Conservation (phyloP, 805 yeast genomes). For the Wickerhamiella dianesei region DNA sequence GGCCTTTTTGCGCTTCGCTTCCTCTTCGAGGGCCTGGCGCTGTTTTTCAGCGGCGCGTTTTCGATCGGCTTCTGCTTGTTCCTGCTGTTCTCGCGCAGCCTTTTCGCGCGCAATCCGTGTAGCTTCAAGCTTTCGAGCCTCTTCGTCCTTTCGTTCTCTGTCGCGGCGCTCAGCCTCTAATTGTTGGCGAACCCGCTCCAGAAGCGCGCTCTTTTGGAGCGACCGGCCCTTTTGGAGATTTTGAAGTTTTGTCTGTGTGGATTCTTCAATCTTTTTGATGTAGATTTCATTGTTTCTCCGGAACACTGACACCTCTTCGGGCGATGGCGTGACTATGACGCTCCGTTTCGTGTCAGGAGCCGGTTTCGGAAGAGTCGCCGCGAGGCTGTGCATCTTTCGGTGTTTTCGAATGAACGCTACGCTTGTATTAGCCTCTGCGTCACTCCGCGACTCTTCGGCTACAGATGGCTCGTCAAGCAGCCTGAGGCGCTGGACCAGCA, state of each 20-base stretch:
- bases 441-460: not conserved
- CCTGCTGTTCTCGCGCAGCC: not conserved
- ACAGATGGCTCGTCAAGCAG: not conserved
- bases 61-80: not conserved
- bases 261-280: not conserved
- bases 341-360: not conserved
- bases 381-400: not conserved
- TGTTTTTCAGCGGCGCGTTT: not conserved
- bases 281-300: not conserved
- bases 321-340: not conserved
- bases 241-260: not conserved
- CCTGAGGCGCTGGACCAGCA: not conserved
- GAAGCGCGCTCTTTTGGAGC: not conserved
- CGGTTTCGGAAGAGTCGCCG: not conserved
- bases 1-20: not conserved
- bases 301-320: not conserved
- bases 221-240: not conserved
- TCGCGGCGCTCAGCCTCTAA: constrained; percentile 1
- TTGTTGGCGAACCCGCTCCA: constrained; percentile 5
- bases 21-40: not conserved
- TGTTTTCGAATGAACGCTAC: not conserved
- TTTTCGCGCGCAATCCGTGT: not conserved
- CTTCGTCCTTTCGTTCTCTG: constrained; percentile 1
- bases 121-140: not conserved
- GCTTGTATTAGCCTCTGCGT: not conserved